Evolutionary conservation across 2,329 filamentous ascomycete species (phyloP), one percentile per base, ranked within the genome.

Genomic region (Lachnellula willkommii): DNA sequence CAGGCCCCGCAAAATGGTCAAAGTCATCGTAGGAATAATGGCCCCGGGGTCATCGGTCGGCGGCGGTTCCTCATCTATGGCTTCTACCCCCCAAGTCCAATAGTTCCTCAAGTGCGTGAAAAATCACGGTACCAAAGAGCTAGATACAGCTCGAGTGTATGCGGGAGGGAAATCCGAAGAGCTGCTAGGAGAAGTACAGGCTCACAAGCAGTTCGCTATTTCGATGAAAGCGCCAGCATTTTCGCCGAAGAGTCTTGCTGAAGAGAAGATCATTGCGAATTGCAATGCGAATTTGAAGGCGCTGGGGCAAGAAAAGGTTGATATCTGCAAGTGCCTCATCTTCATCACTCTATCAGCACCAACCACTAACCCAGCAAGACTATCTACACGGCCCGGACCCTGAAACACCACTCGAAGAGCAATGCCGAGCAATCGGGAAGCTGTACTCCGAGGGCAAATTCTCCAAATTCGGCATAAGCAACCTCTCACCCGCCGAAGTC

Each of bases 391-490:
- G 60, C 2, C 68, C 70, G 6, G 69, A 70, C 51, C 61, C 59
- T 22, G 36, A 43, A 15, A 63, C 62, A 4, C 66, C 70, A 0
- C 49, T 71, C 5, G 62, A 64, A 24, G 60, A 67, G 17, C 63
- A 64, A 6, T 57, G 69, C 5, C 47, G 53, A 11, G 68, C 56
- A 4, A 65, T 71, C 46, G 61, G 69, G 22, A 60, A 64, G 32
- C 48, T 69, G 8, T 63, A 71, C 60, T 42, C 56, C 12, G 52
- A 52, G 3, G 68, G 68, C 4, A 67, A 63, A 53, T 68, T 71
- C 60, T 60, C 61, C 3, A 53, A 52, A 42, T 61, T 68, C 22
- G 68, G 68, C 8, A 43, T 70, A 12, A 66, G 59, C 50, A 70
- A 69, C 53, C 68, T 61, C 52, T 49, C 53, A 1, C 51, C 60